Base-by-base conservation (phyloP, 164 flowering plant species). In the Euptelea pleiosperma region DNA sequence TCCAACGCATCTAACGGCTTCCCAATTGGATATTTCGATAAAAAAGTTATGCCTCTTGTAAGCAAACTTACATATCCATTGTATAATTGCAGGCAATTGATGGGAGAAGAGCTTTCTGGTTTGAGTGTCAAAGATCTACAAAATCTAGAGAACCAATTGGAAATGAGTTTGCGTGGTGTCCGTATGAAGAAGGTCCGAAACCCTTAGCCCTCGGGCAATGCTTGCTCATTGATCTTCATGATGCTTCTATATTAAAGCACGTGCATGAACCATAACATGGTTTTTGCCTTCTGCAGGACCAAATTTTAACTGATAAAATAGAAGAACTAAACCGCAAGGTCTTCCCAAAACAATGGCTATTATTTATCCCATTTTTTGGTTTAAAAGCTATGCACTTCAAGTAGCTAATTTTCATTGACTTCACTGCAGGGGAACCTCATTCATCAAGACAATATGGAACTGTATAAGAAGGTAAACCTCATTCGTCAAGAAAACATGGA, bases 91-190 rank as follows among this genome's bases (percentile, higher is more conserved):
- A 91, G 98, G 74, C 77, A 89, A 74, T 64, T 91, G 75, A 83
- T 81, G 91, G 98, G 98, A 14, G 88, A 86, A 72, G 87, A 82
- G 62, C 88, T 92, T 44, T 76, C 86, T 22, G 86, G 93, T 43
- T 71, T 92, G 73, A 74, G 70, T 50, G 73, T 85, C 49, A 79
- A 80, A 66, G 96, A 87, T 24, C 70, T 92, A 49, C 91, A 87
- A 59, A 80, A 76, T 70, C 58, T 87, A 62, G 98, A 92, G 67
- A 84, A 69, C 58, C 89, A 87, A 72, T 65, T 92, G 69, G 96
- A 92, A 61, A 84, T 75, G 75, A 89, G 96, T 70, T 74, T 89
- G 25, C 82, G 70, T 16, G 78, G 84, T 52, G 83, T 89, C 2
- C 91, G 96, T 1, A 73, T 69, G 77, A 85, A 80, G 64, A 92